Evolutionary conservation across 2,329 filamentous ascomycete species (phyloP).

Genomic region (Fusarium udum): DNA sequence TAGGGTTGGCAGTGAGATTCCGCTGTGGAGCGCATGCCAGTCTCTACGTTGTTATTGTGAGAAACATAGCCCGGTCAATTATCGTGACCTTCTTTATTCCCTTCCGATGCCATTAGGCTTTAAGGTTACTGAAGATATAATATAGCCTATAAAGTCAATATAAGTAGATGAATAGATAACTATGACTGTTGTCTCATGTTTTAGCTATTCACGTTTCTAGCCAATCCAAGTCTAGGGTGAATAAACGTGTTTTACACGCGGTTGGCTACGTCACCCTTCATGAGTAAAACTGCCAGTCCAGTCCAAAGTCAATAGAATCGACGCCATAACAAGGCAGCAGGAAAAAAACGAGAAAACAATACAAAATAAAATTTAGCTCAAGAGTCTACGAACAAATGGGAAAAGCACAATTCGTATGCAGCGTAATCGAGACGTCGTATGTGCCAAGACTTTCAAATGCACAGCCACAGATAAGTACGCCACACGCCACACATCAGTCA

Average conservation of each 20-base stretch:
- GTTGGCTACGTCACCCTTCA: neutral
- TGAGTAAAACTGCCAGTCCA: neutral
- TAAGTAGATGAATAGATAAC: too few relatives aligned
- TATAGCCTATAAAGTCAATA: too few relatives aligned
- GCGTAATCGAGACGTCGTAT: neutral
- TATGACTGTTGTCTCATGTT: neutral
- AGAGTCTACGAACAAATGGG: too few relatives aligned
- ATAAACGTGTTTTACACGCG: neutral
- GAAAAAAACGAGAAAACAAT: neutral
- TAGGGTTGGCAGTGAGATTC: neutral
- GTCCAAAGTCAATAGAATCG: neutral
- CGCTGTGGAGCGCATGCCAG: neutral
- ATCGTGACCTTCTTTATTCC: too few relatives aligned
- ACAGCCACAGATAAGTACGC: neutral
- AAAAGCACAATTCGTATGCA: too few relatives aligned
- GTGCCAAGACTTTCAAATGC: neutral
- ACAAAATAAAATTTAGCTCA: fast-evolving
- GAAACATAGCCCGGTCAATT: too few relatives aligned
- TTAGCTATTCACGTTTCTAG: fast-evolving
- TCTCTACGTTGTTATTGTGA: neutral
- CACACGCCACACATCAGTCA: conserved; percentile 2
- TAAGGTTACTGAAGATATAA: too few relatives aligned
- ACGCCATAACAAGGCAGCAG: neutral
- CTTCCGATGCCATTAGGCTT: too few relatives aligned
- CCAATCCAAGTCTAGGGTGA: neutral